Evolutionary conservation across 108 stramenopile species (phyloP).

Genomic region (Cylindrotheca closterium): DNA sequence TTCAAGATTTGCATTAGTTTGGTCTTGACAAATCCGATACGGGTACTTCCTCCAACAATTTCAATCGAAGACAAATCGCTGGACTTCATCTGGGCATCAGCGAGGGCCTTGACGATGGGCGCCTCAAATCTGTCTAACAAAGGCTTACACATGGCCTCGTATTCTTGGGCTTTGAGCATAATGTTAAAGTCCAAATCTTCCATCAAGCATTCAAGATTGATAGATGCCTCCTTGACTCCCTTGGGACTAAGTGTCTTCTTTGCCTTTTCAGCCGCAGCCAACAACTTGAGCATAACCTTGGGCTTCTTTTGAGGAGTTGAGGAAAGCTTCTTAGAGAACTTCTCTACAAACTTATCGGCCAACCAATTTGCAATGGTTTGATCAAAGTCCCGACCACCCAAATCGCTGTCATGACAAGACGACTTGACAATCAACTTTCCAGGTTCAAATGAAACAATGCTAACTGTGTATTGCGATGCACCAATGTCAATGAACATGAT

Average conservation of each 20-base stretch:
- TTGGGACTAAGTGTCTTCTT: slow-evolving; percentile 97
- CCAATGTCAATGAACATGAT: slow-evolving; percentile 95
- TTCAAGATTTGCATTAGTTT: slow-evolving; percentile 77
- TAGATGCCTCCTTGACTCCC: slow-evolving; percentile 93
- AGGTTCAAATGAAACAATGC: slow-evolving; percentile 90
- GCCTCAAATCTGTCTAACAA: slow-evolving; percentile 79
- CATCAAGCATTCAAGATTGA: slow-evolving; percentile 93
- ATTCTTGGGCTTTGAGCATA: slow-evolving; percentile 76
- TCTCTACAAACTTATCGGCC: slow-evolving; percentile 88
- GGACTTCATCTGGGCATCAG: slow-evolving; percentile 76
- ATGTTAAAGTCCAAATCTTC: slow-evolving; percentile 91
- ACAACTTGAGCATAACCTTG: slow-evolving; percentile 92
- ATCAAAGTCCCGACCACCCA: slow-evolving; percentile 96
- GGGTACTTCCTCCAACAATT: slow-evolving; percentile 95
- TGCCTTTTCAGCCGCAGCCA: slow-evolving; percentile 94
- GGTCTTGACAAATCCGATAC: slow-evolving; percentile 89
- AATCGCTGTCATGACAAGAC: slow-evolving; percentile 69
- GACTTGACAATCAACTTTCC: slow-evolving; percentile 89
- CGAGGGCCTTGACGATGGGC: slow-evolving; percentile 82
- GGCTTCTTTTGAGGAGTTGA: slow-evolving; percentile 67
- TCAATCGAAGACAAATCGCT: slow-evolving; percentile 82
- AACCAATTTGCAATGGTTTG: slow-evolving; percentile 85
- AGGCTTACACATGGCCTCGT: slow-evolving; percentile 80
- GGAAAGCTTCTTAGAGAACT: slow-evolving; percentile 80
- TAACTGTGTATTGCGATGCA: slow-evolving; percentile 87